phyloP scores from a whole-genome alignment of 1,284 basidiomycete genomes.

The Naganishia cerealis region DNA sequence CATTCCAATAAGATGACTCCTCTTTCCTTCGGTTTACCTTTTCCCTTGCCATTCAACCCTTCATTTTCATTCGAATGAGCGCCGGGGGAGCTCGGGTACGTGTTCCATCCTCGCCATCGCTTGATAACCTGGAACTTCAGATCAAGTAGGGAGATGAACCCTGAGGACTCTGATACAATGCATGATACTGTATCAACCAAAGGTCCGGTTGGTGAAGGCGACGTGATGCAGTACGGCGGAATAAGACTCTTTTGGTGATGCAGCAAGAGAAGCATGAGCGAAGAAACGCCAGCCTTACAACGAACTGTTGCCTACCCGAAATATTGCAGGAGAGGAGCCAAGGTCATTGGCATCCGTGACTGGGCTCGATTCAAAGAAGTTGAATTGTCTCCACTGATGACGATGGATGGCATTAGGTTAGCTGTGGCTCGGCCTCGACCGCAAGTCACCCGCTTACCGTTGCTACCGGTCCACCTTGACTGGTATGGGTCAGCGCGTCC shows the following conservation, averaged over 20 bases:
- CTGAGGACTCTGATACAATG: conserved; percentile 38
- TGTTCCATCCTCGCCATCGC: conserved; percentile 74
- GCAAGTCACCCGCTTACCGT: conserved; percentile 1
- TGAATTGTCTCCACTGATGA: conserved; percentile 75
- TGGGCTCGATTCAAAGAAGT: conserved; percentile 57
- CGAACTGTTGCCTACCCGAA: conserved; percentile 61
- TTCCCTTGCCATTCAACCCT: conserved; percentile 15
- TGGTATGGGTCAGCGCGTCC: conserved; percentile 17
- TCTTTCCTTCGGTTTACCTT: conserved; percentile 26
- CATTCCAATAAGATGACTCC: conserved; percentile 63
- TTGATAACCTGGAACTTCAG: conserved; percentile 69
- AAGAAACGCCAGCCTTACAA: neutral
- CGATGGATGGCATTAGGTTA: neutral
- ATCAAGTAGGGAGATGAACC: conserved; percentile 58
- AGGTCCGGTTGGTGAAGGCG: conserved; percentile 33
- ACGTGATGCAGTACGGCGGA: conserved; percentile 43
- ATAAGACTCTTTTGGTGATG: conserved; percentile 37
- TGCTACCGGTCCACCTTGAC: conserved; percentile 26
- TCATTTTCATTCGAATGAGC: conserved; percentile 41
- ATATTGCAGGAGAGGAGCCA: conserved; percentile 68
- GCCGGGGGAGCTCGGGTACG: conserved; percentile 51
- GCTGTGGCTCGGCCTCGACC: neutral
- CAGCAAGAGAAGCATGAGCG: neutral
- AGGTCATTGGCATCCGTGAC: conserved; percentile 80
- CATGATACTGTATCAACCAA: conserved; percentile 22